A percentile compares a stretch with the other conserved stretches of the same genome.
phyloP scores from a whole-genome alignment of 2,329 filamentous ascomycete genomes.

The Microsporum ferrugineum region DNA sequence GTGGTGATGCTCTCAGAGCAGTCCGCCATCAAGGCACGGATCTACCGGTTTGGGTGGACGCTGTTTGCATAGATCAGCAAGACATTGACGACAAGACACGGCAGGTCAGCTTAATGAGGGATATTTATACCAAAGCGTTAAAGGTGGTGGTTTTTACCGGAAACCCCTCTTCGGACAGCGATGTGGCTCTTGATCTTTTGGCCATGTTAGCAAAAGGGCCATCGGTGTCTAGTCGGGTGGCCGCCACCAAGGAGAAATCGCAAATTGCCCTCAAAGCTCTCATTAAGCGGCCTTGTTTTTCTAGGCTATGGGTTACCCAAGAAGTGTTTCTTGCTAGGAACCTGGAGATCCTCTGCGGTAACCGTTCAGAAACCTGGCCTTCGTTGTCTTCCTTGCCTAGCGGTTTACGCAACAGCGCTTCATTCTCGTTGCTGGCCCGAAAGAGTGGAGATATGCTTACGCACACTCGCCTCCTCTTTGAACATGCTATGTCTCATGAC shows the following conservation, averaged over 20 bases:
- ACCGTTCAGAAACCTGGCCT: not conserved
- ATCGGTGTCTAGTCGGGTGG: not conserved
- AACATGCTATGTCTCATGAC: not conserved
- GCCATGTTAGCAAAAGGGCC: not conserved
- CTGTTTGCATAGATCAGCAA: slow-evolving; percentile 13
- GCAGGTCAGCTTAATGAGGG: slow-evolving; percentile 11
- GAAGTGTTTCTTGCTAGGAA: not conserved
- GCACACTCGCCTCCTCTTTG: not conserved
- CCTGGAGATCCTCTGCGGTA: not conserved
- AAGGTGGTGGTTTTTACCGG: not conserved
- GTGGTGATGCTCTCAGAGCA: slow-evolving; percentile 1
- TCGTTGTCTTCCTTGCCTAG: not conserved
- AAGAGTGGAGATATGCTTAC: not conserved
- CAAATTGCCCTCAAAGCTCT: not conserved
- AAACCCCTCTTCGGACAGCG: not conserved
- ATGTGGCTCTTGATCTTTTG: not conserved
- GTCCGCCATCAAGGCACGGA: slow-evolving; percentile 1
- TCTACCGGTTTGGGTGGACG: slow-evolving; percentile 13
- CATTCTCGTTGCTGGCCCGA: not conserved
- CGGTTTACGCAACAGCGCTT: not conserved
- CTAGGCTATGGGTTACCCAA: not conserved
- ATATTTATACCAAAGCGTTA: slow-evolving; percentile 10
- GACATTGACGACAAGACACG: slow-evolving; percentile 9
- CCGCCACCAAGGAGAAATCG: not conserved
- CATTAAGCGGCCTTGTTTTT: not conserved